Evolutionary conservation across 495 filamentous ascomycete species (phyloP).

Genomic region (Lophium mytilinum): DNA sequence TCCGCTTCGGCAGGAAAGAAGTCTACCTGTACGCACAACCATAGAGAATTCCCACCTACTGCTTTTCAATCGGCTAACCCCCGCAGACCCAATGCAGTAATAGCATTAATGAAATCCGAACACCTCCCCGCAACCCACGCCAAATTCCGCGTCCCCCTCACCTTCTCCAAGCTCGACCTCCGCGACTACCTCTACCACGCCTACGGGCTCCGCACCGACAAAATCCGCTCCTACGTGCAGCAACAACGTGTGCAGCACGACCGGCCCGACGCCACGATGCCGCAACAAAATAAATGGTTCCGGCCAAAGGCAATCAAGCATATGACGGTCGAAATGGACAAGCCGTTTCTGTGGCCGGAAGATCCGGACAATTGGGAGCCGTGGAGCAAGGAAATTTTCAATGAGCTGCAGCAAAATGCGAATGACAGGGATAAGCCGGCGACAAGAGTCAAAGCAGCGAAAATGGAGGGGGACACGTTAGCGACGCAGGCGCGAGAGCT

Average conservation of each 20-base stretch:
- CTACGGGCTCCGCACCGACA: conserved; percentile 60
- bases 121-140: conserved; percentile 68
- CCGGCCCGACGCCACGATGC: conserved; percentile 25
- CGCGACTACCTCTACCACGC: conserved; percentile 77
- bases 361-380: conserved; percentile 46
- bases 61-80: not conserved
- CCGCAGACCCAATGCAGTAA: conserved; percentile 63
- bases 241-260: conserved; percentile 51
- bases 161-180: conserved; percentile 84
- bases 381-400: conserved; percentile 42
- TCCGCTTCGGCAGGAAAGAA: conserved; percentile 30
- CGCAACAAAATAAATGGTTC: conserved; percentile 34
- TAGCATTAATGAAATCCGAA: conserved; percentile 66
- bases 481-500: conserved; percentile 52
- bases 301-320: conserved; percentile 67
- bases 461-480: conserved; percentile 33
- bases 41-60: not conserved
- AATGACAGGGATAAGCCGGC: conserved; percentile 31
- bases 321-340: conserved; percentile 80
- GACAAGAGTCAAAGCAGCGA: conserved; percentile 29
- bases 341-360: conserved; percentile 79
- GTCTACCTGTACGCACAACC: conserved; percentile 30
- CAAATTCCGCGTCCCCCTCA: conserved; percentile 75
- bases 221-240: conserved; percentile 71
- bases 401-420: not conserved